Percentiles rank a stretch among this genome's conserved stretches.
These are phyloP conservation scores for Colletotrichum tabaci DNA, from an alignment of 2,329 filamentous ascomycete genomes.

Conservation along the genomic window DNA sequence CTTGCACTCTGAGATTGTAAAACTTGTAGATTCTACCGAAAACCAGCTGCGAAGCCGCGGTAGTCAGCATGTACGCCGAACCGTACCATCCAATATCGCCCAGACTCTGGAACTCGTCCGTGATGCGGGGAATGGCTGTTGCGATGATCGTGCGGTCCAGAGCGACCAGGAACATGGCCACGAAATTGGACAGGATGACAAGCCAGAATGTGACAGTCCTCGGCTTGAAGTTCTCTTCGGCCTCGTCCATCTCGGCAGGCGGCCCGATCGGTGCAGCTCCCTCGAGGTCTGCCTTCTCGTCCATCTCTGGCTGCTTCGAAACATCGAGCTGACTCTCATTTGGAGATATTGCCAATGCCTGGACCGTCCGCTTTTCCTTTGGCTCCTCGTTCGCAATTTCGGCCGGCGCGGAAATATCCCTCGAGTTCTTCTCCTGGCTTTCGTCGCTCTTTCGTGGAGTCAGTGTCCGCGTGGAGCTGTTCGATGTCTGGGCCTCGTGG, in stretches of 20 bases:
- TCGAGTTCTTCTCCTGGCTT: slow-evolving; percentile 22
- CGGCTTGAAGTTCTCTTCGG: slow-evolving; percentile 63
- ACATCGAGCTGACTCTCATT: slow-evolving; percentile 27
- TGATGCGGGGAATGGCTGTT: slow-evolving; percentile 69
- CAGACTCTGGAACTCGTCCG: slow-evolving; percentile 70
- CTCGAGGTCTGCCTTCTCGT: slow-evolving; percentile 35
- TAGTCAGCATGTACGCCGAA: slow-evolving; percentile 73
- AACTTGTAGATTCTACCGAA: slow-evolving; percentile 67
- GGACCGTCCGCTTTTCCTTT: slow-evolving; percentile 5
- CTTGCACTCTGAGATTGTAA: slow-evolving; percentile 63
- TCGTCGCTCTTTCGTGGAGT: slow-evolving; percentile 35
- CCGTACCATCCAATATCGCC: slow-evolving; percentile 77
- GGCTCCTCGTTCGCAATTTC: slow-evolving; percentile 1
- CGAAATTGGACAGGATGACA: slow-evolving; percentile 67
- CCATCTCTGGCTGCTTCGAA: slow-evolving; percentile 29
- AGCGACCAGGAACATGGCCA: slow-evolving; percentile 71
- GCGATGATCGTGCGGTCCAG: slow-evolving; percentile 71
- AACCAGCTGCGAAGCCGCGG: slow-evolving; percentile 66
- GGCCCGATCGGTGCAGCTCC: not conserved
- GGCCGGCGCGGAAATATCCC: not conserved
- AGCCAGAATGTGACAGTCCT: slow-evolving; percentile 70
- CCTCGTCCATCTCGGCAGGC: slow-evolving; percentile 30
- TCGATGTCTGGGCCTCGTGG: slow-evolving; percentile 12
- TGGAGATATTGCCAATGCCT: slow-evolving; percentile 23
- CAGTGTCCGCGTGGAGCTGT: slow-evolving; percentile 38